Evolutionary conservation across 176 grass and related monocot species (phyloP).

Genomic region (Aegilops longissima): DNA sequence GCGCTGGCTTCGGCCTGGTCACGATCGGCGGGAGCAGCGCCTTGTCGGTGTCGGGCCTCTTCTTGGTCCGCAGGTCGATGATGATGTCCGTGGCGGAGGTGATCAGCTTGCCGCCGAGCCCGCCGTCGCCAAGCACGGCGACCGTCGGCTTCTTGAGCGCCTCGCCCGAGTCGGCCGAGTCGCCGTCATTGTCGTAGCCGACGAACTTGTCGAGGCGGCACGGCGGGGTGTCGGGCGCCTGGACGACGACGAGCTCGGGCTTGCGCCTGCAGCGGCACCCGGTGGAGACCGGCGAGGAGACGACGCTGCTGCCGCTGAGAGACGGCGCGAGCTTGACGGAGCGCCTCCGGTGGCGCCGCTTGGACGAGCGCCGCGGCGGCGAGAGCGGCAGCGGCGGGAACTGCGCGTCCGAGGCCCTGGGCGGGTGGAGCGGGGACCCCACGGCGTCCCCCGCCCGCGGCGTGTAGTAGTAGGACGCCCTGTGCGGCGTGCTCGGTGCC

Average conservation of each 20-base stretch:
- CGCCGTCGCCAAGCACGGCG: neutral
- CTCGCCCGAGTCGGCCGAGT: neutral
- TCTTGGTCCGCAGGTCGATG: constrained; percentile 46
- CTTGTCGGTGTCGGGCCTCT: constrained; percentile 1
- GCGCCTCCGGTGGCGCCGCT: constrained; percentile 41
- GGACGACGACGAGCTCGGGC: neutral
- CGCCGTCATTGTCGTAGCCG: constrained; percentile 27
- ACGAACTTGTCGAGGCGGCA: constrained; percentile 42
- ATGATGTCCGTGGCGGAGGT: constrained; percentile 65
- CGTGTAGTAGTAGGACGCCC: constrained; percentile 87
- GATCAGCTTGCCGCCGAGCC: constrained; percentile 39
- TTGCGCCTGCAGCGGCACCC: constrained; percentile 31
- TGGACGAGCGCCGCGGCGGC: constrained; percentile 56
- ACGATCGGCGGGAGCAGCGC: constrained; percentile 56
- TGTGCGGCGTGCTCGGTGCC: constrained; percentile 41
- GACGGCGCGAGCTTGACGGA: constrained; percentile 31
- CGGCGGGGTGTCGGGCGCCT: constrained; percentile 40
- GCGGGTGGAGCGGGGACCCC: constrained; percentile 35
- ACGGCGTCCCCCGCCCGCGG: constrained; percentile 34
- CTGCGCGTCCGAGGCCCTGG: constrained; percentile 39
- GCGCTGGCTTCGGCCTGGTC: constrained; percentile 42
- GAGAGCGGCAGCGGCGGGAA: constrained; percentile 61
- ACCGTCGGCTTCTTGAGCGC: neutral
- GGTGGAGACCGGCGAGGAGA: constrained; percentile 46
- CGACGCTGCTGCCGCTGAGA: constrained; percentile 29